Evolutionary conservation across 2,329 filamentous ascomycete species (phyloP), one percentile per base, ranked within the genome.

Genomic region (Penicillium sp.): DNA sequence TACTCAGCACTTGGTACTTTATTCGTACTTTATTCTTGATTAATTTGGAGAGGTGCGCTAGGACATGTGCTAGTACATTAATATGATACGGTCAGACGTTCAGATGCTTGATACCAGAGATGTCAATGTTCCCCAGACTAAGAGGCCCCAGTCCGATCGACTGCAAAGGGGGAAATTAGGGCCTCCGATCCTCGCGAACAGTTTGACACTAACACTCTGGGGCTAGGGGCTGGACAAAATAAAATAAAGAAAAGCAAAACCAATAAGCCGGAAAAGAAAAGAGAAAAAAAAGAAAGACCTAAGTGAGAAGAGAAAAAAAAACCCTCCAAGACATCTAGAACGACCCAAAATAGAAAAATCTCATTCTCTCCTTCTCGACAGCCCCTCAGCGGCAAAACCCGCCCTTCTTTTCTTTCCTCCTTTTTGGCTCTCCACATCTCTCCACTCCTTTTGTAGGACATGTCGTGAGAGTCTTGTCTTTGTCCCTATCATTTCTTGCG

Each of bases 371-470:
- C n/a, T 38, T 40, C n/a, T 36, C 34, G n/a, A 36, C 34, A 36
- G 34, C 34, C 52, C 43, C 45, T 40, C 29, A 55, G 56, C 61
- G 60, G 61, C 43, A 62, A 57, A 62, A 65, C 57, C 61, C 60
- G 55, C 55, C 49, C 52, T 55, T 54, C 49, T 43, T 21, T 49
- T 55, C 56, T 58, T 47, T 47, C 48, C 45, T 46, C 43, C 43
- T 43, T 21, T 42, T 52, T 55, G 56, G 51, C 56, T 55, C 49
- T 59, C 54, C 52, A 61, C 59, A 40, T 21, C 36, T 46, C 43
- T 61, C 61, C 60, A 59, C 60, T 58, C 54, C 45, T 47, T 52
- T 32, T 34, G 13, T 36, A 36, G 47, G 58, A 54, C 49, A 64
- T 64, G 62, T 58, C 50, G 38, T 49, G 50, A 52, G 14, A 38